Evolutionary conservation across 257 asterid species (phyloP), one percentile per base, ranked within the genome.

Genomic region (Ophiorrhiza pumila): DNA sequence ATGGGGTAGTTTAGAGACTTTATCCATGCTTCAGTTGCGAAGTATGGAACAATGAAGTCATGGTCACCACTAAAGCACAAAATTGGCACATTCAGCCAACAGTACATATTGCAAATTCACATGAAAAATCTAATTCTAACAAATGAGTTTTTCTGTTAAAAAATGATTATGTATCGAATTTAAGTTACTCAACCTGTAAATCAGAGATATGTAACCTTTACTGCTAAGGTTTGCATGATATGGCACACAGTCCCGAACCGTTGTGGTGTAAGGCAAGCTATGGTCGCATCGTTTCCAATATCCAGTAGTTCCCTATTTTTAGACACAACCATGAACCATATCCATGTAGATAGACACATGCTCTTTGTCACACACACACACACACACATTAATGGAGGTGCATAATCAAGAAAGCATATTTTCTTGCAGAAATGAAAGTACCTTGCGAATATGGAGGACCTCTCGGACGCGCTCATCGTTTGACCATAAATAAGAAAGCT

Each of bases 21-120:
- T 78, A 80, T 85, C 89, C 89, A 85, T 42, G 85, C 89, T 83
- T 76, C 65, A 15, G 89, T 83, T 39, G 89, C 81, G 22, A 57
- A 46, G 74, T 61, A 79, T 22, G 87, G 79, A n/a, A 82, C 68
- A 14, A 37, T 0, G 68, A 76, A 59, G 25, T 85, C 87, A 50
- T 85, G 89, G 74, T 85, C 89, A 18, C 89, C 89, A 57, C 85
- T 84, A 71, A n/a, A 32, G 35, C 72, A 69, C 29, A 43, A 35
- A 71, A 58, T 23, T 2, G 27, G 15, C 1, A 29, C 34, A 18
- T 29, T 47, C 65, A 75, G 23, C 0, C 42, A 34, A 34, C 1
- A 32, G 22, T 39, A 59, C 42, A 25, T 49, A 20, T 25, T 41
- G 27, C 32, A 1, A 71, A 10, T 2, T 39, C 6, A 55, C 42